phyloP scores from a whole-genome alignment of 1,284 basidiomycete species.

The Leccinum angustisporum region DNA sequence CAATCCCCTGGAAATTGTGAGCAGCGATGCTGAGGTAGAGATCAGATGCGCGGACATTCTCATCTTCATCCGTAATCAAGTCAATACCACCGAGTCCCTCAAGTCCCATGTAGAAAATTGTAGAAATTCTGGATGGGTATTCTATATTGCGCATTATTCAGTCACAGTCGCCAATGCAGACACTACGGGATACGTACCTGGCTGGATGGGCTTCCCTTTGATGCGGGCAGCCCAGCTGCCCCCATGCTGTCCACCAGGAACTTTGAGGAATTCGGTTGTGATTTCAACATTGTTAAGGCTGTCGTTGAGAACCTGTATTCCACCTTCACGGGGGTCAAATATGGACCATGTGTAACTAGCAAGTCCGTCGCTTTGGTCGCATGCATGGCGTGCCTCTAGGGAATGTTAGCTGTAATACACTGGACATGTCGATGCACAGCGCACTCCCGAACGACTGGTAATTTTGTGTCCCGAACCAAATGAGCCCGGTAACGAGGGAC shows the following conservation, averaged over 20 bases:
- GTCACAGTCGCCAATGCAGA: background rate
- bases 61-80: slow-evolving; percentile 73
- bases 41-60: slow-evolving; percentile 55
- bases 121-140: slow-evolving; percentile 62
- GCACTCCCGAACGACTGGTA: slow-evolving; percentile 68
- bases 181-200: slow-evolving; percentile 45
- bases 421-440: slow-evolving; percentile 29
- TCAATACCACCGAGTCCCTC: slow-evolving; percentile 84
- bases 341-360: slow-evolving; percentile 84
- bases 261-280: slow-evolving; percentile 83
- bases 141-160: slow-evolving; percentile 34
- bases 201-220: slow-evolving; percentile 76
- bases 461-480: slow-evolving; percentile 89
- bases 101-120: slow-evolving; percentile 84
- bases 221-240: slow-evolving; percentile 91
- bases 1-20: slow-evolving; percentile 58
- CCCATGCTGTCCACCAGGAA: slow-evolving; percentile 74
- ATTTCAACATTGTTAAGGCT: slow-evolving; percentile 80
- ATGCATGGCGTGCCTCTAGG: slow-evolving; percentile 81
- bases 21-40: background rate
- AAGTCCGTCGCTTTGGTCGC: slow-evolving; percentile 84
- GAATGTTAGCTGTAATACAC: slow-evolving; percentile 6
- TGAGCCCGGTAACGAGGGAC: slow-evolving; percentile 86
- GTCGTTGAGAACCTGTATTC: slow-evolving; percentile 83
- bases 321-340: slow-evolving; percentile 84